Conservation (phyloP, 768 basidiomycete genomes). For the Auricularia sp. region DNA sequence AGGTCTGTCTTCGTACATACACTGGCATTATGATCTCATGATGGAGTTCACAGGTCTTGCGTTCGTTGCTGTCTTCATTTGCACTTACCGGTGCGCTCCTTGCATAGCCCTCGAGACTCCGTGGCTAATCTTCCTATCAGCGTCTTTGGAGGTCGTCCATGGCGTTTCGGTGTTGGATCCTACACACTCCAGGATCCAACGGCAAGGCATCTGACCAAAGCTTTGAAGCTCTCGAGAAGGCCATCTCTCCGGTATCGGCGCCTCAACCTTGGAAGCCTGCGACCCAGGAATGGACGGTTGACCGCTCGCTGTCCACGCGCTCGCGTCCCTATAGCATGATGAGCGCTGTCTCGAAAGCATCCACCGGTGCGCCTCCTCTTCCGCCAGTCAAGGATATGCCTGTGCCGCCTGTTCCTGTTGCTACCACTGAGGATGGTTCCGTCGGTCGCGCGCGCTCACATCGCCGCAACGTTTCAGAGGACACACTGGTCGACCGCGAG, state of each 20-base stretch:
- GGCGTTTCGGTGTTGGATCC: not conserved
- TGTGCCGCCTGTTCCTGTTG: not conserved
- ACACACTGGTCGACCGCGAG: not conserved
- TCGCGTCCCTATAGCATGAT: not conserved
- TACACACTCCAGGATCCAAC: not conserved
- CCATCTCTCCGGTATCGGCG: not conserved
- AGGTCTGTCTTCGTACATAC: not conserved
- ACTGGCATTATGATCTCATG: not conserved
- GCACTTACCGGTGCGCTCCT: not conserved
- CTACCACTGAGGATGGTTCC: not conserved
- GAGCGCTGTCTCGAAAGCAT: not conserved
- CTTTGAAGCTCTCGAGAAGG: constrained; percentile 1
- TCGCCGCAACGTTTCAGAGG: not conserved
- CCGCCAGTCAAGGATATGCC: not conserved
- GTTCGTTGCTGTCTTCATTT: not conserved
- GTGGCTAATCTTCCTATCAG: not conserved
- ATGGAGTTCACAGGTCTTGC: not conserved
- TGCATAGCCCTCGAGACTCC: no score
- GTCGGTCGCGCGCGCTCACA: not conserved
- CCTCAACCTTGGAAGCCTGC: not conserved
- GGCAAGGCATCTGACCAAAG: not conserved
- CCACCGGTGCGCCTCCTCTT: not conserved
- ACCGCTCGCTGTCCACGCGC: not conserved
- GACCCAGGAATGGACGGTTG: not conserved
- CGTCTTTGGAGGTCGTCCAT: not conserved